Base-by-base conservation (phyloP, 2,329 filamentous ascomycete species). In the Venturia nashicola region DNA sequence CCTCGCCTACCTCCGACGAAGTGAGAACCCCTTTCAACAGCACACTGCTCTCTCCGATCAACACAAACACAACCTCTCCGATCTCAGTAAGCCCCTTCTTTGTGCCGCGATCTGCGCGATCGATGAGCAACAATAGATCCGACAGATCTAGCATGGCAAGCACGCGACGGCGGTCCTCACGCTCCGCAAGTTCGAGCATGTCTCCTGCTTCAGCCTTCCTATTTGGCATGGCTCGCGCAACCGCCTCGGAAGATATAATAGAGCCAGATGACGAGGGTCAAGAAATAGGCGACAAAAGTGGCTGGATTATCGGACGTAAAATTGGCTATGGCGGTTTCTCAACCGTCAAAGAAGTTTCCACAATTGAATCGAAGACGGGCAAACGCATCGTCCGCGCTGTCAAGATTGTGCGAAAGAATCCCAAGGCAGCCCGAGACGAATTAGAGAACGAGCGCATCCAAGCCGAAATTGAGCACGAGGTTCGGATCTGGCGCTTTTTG, bases 261-360 rank as follows among this genome's bases (percentile, higher is more conserved):
- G 78, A 85, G 65, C 84, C 84, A 14, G 86, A 88, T 69, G 83
- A 86, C 60, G 85, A 88, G 75, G 86, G 86, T 3, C 85, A 88
- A 70, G 82, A 85, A 65, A 82, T 88, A 59, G 85, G 84, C 51
- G 80, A 78, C 59, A 69, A 77, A 51, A 75, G 81, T 62, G 83
- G 86, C 67, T 88, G 87, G 71, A 83, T 88, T 40, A 82, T 88
- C 61, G 86, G 86, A 59, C 84, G 85, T 67, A 81, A 84, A 65
- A 84, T 88, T 65, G 86, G 84, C 3, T 83, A 78, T 66, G 86
- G 86, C 34, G 86, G 86, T 4, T 88, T 88, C 72, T 86, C 84
- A 67, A 78, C 83, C 1, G 83, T 88, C 42, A 87, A 86, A 69
- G 85, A 88, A 72, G 85, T 86, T 8, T 84, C 80, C 66, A 86